Evolutionary conservation across 306 rosid genomes (phyloP).

Genomic region (Benincasa hispida): DNA sequence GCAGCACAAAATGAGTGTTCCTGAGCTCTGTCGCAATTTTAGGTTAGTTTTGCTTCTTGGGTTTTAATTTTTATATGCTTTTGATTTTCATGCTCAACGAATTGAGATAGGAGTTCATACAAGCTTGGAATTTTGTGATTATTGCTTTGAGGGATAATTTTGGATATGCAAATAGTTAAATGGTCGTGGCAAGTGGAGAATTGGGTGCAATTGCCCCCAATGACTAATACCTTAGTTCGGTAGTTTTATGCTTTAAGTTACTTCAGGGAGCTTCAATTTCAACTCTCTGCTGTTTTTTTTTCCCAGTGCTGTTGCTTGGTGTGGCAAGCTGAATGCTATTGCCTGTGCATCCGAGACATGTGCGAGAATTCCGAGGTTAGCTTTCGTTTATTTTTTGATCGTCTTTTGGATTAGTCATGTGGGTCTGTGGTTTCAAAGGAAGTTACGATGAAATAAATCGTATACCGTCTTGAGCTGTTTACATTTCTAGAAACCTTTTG

Average conservation of each 20-base stretch:
- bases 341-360: conserved; percentile 96
- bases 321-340: conserved; percentile 89
- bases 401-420: neutral
- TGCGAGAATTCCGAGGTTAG: conserved; percentile 89
- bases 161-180: neutral
- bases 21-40: conserved; percentile 88
- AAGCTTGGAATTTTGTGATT: neutral
- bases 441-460: neutral
- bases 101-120: neutral
- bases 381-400: conserved; percentile 2
- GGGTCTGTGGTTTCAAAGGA: neutral
- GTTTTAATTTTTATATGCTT: neutral
- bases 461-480: neutral
- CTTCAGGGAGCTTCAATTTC: neutral
- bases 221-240: neutral
- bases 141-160: neutral
- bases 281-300: conserved; percentile 9
- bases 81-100: neutral
- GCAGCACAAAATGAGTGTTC: conserved; percentile 79
- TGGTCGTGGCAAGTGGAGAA: neutral
- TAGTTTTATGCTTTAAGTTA: neutral
- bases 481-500: neutral
- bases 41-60: conserved; percentile 31
- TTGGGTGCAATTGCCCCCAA: neutral
- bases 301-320: conserved; percentile 91